Percentiles rank a stretch among this genome's conserved stretches.
phyloP scores from a whole-genome alignment of 2,329 filamentous ascomycete species.

The Cladobotryum protrusum region DNA sequence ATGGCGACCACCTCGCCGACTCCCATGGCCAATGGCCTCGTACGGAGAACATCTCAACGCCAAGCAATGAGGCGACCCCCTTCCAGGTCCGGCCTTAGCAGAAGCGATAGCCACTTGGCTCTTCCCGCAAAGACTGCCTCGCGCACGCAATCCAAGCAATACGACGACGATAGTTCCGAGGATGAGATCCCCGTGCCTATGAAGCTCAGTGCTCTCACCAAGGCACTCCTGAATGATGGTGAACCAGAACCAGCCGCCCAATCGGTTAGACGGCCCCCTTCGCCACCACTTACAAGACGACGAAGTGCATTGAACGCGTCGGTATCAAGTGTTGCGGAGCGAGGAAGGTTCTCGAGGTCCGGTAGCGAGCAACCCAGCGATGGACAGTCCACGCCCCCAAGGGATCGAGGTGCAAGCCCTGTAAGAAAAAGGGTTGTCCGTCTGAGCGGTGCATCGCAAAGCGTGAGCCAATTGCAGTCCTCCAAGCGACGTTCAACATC shows the following conservation, averaged over 20 bases:
- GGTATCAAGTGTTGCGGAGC: constrained; percentile 36
- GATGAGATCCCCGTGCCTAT: constrained; percentile 88
- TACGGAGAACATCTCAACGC: constrained; percentile 49
- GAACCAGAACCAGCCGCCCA: constrained; percentile 37
- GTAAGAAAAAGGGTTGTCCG: constrained; percentile 52
- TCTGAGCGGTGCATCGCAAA: constrained; percentile 46
- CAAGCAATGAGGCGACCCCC: constrained; percentile 47
- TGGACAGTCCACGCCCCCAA: constrained; percentile 38
- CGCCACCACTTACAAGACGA: constrained; percentile 43
- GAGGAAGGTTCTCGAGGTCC: constrained; percentile 41
- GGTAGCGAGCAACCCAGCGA: constrained; percentile 37
- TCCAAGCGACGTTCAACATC: constrained; percentile 47
- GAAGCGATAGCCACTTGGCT: constrained; percentile 40
- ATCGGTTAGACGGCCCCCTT: constrained; percentile 29
- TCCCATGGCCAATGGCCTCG: constrained; percentile 44
- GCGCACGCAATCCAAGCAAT: constrained; percentile 38
- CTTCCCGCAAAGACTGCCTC: constrained; percentile 21
- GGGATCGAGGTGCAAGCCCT: constrained; percentile 46
- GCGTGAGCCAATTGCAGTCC: constrained; percentile 34
- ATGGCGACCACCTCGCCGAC: constrained; percentile 51
- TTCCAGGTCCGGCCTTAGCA: constrained; percentile 39
- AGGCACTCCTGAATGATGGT: constrained; percentile 68
- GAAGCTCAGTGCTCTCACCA: constrained; percentile 89
- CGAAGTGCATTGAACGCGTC: constrained; percentile 44
- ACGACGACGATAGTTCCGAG: constrained; percentile 76